Evolutionary conservation across 2,329 filamentous ascomycete species (phyloP), one percentile per base, ranked within the genome.

Genomic region (Penicillium sp.): DNA sequence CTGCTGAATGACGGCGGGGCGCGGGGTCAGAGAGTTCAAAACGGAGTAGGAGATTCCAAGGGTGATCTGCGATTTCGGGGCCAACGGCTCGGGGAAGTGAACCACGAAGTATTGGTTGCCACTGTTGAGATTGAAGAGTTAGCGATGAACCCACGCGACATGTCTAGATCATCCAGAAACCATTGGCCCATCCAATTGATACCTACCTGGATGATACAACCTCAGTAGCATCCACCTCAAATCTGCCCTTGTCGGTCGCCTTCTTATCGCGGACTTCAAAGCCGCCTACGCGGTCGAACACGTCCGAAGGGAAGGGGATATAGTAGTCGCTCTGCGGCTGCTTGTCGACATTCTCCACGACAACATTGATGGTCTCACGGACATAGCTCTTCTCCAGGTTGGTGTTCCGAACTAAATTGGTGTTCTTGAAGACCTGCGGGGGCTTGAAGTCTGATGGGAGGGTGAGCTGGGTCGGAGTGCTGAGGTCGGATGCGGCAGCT

Each of bases 241-340:
- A 95, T 30, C 81, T 79, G 11, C 81, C 82, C 60, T 83, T 80
- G 47, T 79, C 81, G 31, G 82, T 73, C 58, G 91, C 83, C 74
- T 96, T 96, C 80, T 92, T 94, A 72, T 97, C 90, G 77, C 88
- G 90, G 48, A 92, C 94, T 76, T 97, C 92, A 52, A 99, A 76
- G 35, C 88, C 90, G 59, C 92, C 94, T 56, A 97, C 77, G 59
- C 83, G 86, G 58, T 84, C 81, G 64, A 96, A 83, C 72, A 90
- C 79, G 57, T 86, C 82, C 53, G 86, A 79, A 51, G 89, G 87
- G 69, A 99, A 95, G 3, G 92, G 89, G 47, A 99, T 67, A 73
- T 87, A 97, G 81, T 99, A 99, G 73, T 95, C 88, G 70, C 85
- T 83, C 69, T 97, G 92, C 16, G 91, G 82, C 60, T 86, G 78